Conservation (phyloP, 2,329 filamentous ascomycete genomes). For the Phyllosticta citrichinensis region DNA sequence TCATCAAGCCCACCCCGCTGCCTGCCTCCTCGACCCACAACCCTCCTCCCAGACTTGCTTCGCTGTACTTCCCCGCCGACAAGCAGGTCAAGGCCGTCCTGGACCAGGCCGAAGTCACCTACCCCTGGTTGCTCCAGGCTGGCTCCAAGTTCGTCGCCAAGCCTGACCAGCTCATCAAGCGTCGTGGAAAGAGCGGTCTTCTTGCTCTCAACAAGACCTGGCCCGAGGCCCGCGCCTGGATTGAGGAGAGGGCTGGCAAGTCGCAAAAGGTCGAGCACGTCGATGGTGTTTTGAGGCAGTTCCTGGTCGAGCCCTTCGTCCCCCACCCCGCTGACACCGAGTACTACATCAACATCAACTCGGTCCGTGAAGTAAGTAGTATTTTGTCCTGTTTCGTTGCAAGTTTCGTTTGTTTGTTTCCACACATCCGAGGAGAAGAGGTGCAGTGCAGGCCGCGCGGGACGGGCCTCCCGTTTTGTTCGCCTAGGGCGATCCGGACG, state of each 20-base stretch:
- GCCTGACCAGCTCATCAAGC: slow-evolving; percentile 99
- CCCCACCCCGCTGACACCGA: slow-evolving; percentile 91
- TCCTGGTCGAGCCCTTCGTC: slow-evolving; percentile 97
- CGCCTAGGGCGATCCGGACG: slow-evolving; percentile 24
- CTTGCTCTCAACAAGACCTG: slow-evolving; percentile 95
- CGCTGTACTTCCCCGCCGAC: slow-evolving; percentile 86
- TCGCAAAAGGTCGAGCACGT: slow-evolving; percentile 86
- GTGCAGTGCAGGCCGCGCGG: slow-evolving; percentile 2
- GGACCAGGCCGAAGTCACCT: slow-evolving; percentile 90
- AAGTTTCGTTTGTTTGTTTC: neutral
- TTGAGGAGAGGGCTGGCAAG: slow-evolving; percentile 87
- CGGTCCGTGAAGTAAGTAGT: slow-evolving; percentile 88
- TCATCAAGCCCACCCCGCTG: slow-evolving; percentile 97
- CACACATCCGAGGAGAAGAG: neutral
- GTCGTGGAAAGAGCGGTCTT: slow-evolving; percentile 96
- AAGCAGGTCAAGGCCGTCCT: slow-evolving; percentile 73
- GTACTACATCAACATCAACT: slow-evolving; percentile 99
- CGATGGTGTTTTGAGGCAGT: slow-evolving; percentile 79
- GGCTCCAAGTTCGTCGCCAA: slow-evolving; percentile 95
- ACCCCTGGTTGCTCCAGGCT: slow-evolving; percentile 81
- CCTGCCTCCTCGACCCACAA: slow-evolving; percentile 80
- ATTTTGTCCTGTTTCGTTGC: slow-evolving; percentile 12
- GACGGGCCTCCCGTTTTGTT: slow-evolving; percentile 22
- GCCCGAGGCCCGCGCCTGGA: slow-evolving; percentile 87
- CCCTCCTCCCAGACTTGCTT: slow-evolving; percentile 79